A percentile compares a stretch with the other conserved stretches of the same genome.
Evolutionary conservation across 768 basidiomycete species (phyloP).

Genomic region (Auricularia auricula-judae): DNA sequence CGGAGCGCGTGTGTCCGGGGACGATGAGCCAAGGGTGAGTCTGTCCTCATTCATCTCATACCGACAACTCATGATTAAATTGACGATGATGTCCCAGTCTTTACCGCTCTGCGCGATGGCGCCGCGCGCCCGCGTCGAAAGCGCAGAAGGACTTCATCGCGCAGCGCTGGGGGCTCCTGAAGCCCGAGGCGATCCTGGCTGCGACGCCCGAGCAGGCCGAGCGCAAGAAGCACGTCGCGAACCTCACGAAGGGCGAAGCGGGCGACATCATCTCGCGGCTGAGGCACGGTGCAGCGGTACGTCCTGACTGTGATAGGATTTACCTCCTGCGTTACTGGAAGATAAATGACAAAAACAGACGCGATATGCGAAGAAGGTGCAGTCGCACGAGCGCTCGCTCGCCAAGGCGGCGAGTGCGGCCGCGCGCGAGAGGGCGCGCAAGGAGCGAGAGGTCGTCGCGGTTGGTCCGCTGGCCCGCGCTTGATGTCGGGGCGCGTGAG

Average conservation of each 20-base stretch:
- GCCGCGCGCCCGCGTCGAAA: conserved; percentile 47
- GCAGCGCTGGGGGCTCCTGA: conserved; percentile 33
- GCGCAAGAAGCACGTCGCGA: conserved; percentile 16
- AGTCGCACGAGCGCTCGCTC: conserved; percentile 16
- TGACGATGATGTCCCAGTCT: conserved; percentile 29
- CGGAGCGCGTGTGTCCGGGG: conserved; percentile 43
- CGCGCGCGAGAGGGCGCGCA: conserved; percentile 40
- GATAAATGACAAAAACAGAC: conserved; percentile 23
- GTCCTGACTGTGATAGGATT: conserved; percentile 1
- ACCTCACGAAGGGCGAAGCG: conserved; percentile 67
- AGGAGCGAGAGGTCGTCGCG: conserved; percentile 42
- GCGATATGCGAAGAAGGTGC: conserved; percentile 44
- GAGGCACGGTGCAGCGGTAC: conserved; percentile 65
- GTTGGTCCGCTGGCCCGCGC: conserved; percentile 40
- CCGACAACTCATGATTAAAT: not conserved
- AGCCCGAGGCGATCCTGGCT: conserved; percentile 11
- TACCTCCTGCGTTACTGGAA: no score
- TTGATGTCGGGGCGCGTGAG: not conserved
- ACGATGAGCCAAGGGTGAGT: conserved; percentile 39
- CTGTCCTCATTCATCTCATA: conserved; percentile 2
- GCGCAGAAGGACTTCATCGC: conserved; percentile 45
- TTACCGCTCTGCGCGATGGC: conserved; percentile 55
- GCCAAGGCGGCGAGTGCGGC: conserved; percentile 21
- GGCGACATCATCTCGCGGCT: conserved; percentile 68
- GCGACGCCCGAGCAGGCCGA: conserved; percentile 16